Conservation (phyloP, 768 basidiomycete genomes). For the Russula griseocarnosa region DNA sequence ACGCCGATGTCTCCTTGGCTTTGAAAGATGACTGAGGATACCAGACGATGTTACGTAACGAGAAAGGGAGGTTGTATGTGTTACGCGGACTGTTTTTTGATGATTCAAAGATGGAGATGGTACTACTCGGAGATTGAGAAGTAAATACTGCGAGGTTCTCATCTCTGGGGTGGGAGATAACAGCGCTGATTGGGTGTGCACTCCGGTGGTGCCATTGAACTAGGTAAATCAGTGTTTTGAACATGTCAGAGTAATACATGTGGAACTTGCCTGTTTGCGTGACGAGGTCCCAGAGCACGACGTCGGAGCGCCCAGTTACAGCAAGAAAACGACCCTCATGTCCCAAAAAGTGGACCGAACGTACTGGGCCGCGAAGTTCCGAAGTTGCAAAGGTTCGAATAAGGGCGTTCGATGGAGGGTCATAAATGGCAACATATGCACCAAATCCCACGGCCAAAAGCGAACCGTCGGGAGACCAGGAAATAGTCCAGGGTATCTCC, state of each 20-base stretch:
- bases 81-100: constrained; percentile 45
- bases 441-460: constrained; percentile 73
- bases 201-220: constrained; percentile 57
- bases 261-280: constrained; percentile 50
- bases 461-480: constrained; percentile 86
- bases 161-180: constrained; percentile 54
- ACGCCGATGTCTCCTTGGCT: constrained; percentile 35
- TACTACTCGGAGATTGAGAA: constrained; percentile 29
- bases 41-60: constrained; percentile 48
- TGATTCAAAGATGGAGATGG: constrained; percentile 47
- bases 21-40: constrained; percentile 36
- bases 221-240: constrained; percentile 32
- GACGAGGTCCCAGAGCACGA: constrained; percentile 73
- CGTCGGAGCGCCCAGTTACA: constrained; percentile 44
- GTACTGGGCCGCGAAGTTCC: constrained; percentile 47
- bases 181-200: constrained; percentile 37
- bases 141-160: constrained; percentile 61
- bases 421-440: constrained; percentile 67
- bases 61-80: constrained; percentile 54
- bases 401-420: constrained; percentile 57
- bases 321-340: constrained; percentile 65
- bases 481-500: constrained; percentile 58
- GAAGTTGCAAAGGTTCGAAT: constrained; percentile 52
- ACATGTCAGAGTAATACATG: constrained; percentile 1
- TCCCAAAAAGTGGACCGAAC: constrained; percentile 63